These are phyloP conservation scores for Arabidopsis hybrid DNA, from an alignment of 441 rosid genomes.

Conservation along the genomic window DNA sequence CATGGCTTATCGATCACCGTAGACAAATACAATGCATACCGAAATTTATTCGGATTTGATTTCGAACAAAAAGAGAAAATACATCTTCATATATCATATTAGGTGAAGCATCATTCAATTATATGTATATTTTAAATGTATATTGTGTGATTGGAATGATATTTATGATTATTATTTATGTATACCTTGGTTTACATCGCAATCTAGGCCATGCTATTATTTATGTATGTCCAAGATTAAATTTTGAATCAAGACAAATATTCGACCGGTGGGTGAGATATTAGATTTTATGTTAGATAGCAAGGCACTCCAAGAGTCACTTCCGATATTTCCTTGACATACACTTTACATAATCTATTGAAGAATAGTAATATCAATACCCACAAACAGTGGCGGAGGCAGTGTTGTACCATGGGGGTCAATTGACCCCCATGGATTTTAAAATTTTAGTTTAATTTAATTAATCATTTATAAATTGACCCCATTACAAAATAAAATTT, in stretches of 20 bases:
- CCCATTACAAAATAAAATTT: too few species aligned
- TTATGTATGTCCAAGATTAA: neutral
- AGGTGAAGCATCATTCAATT: slow-evolving; percentile 24
- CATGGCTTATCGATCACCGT: neutral
- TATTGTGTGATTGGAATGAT: neutral
- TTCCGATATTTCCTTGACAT: slow-evolving; percentile 6
- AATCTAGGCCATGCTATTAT: neutral
- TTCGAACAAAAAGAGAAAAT: slow-evolving; percentile 2
- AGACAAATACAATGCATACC: neutral
- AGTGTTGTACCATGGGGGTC: too few species aligned
- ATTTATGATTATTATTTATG: neutral
- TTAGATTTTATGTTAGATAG: slow-evolving; percentile 26
- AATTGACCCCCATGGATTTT: too few species aligned
- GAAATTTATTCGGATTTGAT: neutral
- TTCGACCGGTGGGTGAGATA: slow-evolving; percentile 36
- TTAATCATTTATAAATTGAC: too few species aligned
- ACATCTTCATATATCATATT: neutral
- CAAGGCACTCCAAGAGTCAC: slow-evolving; percentile 8
- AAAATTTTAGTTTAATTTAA: too few species aligned
- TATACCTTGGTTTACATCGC: too few species aligned
- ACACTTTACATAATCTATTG: neutral
- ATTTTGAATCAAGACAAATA: slow-evolving; percentile 24
- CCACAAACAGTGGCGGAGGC: too few species aligned
- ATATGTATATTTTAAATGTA: neutral
- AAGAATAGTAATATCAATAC: slow-evolving; percentile 5